These are phyloP conservation scores for Candida taoyuanica DNA, from an alignment of 805 yeast species.

Conservation along the genomic window DNA sequence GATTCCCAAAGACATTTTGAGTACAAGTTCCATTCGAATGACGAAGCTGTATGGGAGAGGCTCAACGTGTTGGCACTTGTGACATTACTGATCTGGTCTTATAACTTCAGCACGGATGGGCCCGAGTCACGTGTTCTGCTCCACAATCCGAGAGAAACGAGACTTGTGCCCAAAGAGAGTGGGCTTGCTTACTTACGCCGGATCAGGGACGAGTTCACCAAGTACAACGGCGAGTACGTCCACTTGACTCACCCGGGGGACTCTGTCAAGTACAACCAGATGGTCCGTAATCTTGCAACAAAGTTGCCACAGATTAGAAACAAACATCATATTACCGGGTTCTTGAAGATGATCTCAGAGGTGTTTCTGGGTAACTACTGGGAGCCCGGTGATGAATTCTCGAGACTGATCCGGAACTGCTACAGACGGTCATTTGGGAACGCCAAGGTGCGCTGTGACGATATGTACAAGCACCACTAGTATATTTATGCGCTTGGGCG, in stretches of 20 bases:
- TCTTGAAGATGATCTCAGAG: constrained; percentile 43
- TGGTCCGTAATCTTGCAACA: constrained; percentile 38
- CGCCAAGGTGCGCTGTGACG: constrained; percentile 40
- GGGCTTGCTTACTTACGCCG: constrained; percentile 49
- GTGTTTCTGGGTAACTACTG: constrained; percentile 41
- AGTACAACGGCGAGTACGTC: constrained; percentile 28
- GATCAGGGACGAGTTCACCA: constrained; percentile 39
- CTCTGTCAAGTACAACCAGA: constrained; percentile 36
- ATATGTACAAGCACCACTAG: constrained; percentile 42
- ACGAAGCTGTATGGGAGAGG: constrained; percentile 44
- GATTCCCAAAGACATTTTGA: constrained; percentile 37
- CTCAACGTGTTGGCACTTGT: constrained; percentile 32
- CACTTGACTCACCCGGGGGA: constrained; percentile 30
- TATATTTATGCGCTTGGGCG: too few relatives aligned
- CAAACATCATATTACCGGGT: constrained; percentile 50
- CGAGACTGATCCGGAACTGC: constrained; percentile 49
- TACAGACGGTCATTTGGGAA: constrained; percentile 50
- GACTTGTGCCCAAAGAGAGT: constrained; percentile 37
- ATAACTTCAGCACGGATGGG: constrained; percentile 43
- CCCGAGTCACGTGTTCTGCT: constrained; percentile 34
- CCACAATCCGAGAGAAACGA: constrained; percentile 16
- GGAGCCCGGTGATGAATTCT: constrained; percentile 54
- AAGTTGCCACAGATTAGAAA: constrained; percentile 36
- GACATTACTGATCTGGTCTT: constrained; percentile 44
- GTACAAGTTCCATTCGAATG: constrained; percentile 44